Evolutionary conservation across 176 grass and related monocot genomes (phyloP).

Genomic region (Zea luxurians): DNA sequence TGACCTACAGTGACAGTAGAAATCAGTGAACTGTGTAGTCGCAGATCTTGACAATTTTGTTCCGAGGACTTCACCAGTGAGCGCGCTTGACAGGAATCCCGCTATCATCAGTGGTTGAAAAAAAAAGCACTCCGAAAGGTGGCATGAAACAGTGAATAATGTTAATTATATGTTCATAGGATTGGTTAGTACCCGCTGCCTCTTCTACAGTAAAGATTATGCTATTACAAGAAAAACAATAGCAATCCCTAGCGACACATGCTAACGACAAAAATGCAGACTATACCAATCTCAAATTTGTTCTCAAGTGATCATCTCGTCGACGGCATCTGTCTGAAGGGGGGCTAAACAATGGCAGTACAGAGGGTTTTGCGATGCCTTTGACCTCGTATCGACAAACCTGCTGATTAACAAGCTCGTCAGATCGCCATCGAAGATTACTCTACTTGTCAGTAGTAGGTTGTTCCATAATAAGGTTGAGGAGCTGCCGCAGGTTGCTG

Average conservation of each 20-base stretch:
- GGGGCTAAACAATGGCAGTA: background rate
- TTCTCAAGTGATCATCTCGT: background rate
- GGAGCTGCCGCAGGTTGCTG: conserved; percentile 53
- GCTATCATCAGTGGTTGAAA: background rate
- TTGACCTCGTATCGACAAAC: background rate
- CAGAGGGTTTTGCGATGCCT: too few relatives aligned
- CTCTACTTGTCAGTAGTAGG: conserved; percentile 56
- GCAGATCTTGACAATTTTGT: too few relatives aligned
- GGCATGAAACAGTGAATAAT: background rate
- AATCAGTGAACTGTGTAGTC: too few relatives aligned
- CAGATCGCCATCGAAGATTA: background rate
- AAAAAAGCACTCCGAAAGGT: too few relatives aligned
- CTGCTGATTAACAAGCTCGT: background rate
- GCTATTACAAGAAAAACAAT: background rate
- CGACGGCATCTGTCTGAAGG: background rate
- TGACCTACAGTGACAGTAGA: too few relatives aligned
- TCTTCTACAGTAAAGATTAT: background rate
- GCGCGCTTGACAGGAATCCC: background rate
- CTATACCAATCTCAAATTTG: conserved; percentile 31
- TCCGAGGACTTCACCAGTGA: background rate
- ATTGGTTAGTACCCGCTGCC: background rate
- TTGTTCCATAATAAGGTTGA: conserved; percentile 60
- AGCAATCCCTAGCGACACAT: background rate
- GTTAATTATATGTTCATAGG: background rate
- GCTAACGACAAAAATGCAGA: background rate